Conservation (phyloP, 2,329 filamentous ascomycete genomes). For the Ophiostoma ulmi region DNA sequence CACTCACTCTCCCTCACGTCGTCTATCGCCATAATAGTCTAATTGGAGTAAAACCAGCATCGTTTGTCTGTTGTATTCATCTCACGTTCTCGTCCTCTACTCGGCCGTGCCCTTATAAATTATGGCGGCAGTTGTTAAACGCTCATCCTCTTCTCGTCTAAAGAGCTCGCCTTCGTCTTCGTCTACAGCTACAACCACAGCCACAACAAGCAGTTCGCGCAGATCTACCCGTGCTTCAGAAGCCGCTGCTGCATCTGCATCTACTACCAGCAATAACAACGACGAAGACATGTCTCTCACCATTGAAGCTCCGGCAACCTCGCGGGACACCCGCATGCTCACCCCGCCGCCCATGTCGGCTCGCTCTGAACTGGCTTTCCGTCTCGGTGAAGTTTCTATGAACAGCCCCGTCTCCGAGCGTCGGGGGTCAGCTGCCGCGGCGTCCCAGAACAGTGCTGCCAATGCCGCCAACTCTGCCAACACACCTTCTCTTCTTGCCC, state of each 20-base stretch:
- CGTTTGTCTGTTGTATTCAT: not conserved
- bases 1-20: not conserved
- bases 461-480: not conserved
- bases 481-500: constrained; percentile 21
- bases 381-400: constrained; percentile 22
- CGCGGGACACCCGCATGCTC: constrained; percentile 16
- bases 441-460: not conserved
- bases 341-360: constrained; percentile 23
- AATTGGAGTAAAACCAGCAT: not conserved
- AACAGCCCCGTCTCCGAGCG: constrained; percentile 15
- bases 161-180: not conserved
- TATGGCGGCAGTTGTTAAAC: constrained; percentile 8
- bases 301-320: constrained; percentile 5
- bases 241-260: not conserved
- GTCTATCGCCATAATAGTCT: not conserved
- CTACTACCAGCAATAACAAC: not conserved
- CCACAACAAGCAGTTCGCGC: not conserved
- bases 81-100: not conserved
- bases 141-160: constrained; percentile 4
- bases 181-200: not conserved
- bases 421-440: not conserved
- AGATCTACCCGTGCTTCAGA: constrained; percentile 6
- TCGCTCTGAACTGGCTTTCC: constrained; percentile 20
- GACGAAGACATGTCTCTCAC: constrained; percentile 16
- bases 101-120: not conserved